These are phyloP conservation scores for Diospyros lotus DNA, from an alignment of 148 eudicot species.

Conservation along the genomic window DNA sequence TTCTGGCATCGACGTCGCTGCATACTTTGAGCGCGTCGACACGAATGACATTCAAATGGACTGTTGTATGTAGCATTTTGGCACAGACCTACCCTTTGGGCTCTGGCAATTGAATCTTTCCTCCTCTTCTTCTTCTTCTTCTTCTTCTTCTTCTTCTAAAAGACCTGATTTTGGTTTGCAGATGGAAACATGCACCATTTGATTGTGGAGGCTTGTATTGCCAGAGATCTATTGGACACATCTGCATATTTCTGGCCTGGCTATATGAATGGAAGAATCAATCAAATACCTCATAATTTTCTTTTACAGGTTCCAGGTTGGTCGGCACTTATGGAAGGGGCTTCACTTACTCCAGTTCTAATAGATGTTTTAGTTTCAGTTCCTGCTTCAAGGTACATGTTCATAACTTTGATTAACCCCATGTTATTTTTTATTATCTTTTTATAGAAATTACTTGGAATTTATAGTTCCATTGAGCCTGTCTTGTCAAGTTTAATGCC, in stretches of 20 bases:
- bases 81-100: too few species aligned
- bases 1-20: constrained; percentile 58
- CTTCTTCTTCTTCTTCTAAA: neutral
- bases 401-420: neutral
- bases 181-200: constrained; percentile 92
- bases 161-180: constrained; percentile 31
- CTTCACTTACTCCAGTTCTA: constrained; percentile 64
- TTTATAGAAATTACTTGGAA: neutral
- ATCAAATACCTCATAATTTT: constrained; percentile 54
- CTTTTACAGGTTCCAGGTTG: constrained; percentile 75
- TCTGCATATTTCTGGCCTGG: constrained; percentile 96
- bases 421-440: neutral
- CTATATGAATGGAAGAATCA: constrained; percentile 56
- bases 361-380: constrained; percentile 64
- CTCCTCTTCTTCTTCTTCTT: too few species aligned
- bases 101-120: too few species aligned
- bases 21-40: constrained; percentile 62
- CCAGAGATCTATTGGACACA: constrained; percentile 78
- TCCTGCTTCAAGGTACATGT: constrained; percentile 90
- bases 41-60: constrained; percentile 56
- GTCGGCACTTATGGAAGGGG: constrained; percentile 87
- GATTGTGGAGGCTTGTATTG: constrained; percentile 89
- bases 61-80: constrained; percentile 59
- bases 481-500: neutral
- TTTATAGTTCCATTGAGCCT: neutral